phyloP scores from a whole-genome alignment of 2,329 filamentous ascomycete genomes.

The Exophiala sideris region DNA sequence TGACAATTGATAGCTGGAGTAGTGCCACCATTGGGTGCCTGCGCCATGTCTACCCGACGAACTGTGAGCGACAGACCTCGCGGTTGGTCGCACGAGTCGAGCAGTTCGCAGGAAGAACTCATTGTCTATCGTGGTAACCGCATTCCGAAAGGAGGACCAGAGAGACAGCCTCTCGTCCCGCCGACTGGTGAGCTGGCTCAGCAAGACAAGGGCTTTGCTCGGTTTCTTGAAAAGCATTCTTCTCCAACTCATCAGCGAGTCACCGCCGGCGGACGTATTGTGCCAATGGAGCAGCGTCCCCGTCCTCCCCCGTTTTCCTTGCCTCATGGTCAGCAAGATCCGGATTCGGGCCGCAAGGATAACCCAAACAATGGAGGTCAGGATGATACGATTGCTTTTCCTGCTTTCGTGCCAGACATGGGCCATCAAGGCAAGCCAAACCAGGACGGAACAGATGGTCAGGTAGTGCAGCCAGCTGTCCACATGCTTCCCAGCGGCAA shows the following conservation, averaged over 20 bases:
- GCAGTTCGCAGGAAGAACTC: conserved; percentile 23
- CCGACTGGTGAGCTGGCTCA: conserved; percentile 34
- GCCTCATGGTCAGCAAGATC: not conserved
- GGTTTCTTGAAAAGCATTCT: conserved; percentile 46
- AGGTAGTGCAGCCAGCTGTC: conserved; percentile 2
- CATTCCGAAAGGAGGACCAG: conserved; percentile 15
- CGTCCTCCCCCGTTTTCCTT: conserved; percentile 38
- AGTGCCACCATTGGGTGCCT: conserved; percentile 27
- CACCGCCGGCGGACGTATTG: conserved; percentile 48
- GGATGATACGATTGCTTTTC: not conserved
- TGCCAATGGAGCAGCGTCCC: conserved; percentile 41
- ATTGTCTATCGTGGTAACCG: conserved; percentile 20
- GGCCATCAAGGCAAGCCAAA: not conserved
- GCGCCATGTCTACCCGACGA: conserved; percentile 24
- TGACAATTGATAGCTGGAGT: conserved; percentile 26
- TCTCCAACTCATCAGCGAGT: conserved; percentile 50
- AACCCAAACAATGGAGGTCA: conserved; percentile 18
- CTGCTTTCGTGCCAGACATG: not conserved
- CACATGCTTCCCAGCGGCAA: conserved; percentile 3
- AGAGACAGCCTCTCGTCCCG: conserved; percentile 34
- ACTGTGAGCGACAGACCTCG: conserved; percentile 21
- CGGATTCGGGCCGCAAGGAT: conserved; percentile 18
- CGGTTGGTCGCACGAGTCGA: conserved; percentile 21
- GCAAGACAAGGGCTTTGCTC: conserved; percentile 42
- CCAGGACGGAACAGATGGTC: not conserved